Evolutionary conservation across 2,329 filamentous ascomycete genomes (phyloP), one percentile per base, ranked within the genome.

Genomic region (Hypoxylon sp.): DNA sequence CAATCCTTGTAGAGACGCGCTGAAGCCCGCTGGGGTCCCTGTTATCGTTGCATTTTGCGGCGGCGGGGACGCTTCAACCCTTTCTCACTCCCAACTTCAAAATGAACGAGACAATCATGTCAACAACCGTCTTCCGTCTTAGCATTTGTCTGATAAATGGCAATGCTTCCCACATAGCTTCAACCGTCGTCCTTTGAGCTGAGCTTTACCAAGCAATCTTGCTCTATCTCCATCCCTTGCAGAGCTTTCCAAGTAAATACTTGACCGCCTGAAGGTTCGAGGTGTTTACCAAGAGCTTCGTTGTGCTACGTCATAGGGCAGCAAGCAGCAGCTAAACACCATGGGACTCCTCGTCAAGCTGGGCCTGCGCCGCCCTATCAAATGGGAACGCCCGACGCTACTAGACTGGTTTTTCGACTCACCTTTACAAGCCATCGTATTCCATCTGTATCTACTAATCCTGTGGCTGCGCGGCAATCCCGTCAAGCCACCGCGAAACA

Each of bases 391-490:
- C 8, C 81, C 80, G 41, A 87, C 83, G 46, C 73, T 88, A 29
- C 80, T 91, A 53, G 88, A 91, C 77, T 85, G 87, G 69, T 75
- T 94, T 37, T 80, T 94, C 63, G 80, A 84, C 48, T 92, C 91
- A 7, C 92, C 93, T 4, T 79, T 95, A 7, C 87, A 88, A 65
- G 85, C 87, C 46, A 71, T 92, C 59, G 82, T 90, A 66, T 83
- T 86, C 64, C 81, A 85, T 41, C 74, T 92, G 64, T 92, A 94
- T 79, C 81, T 83, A 62, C 56, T 90, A 50, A 79, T 95, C 60
- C 85, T 91, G 34, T 82, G 83, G 71, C 84, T 97, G 2, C 91
- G 92, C 27, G 90, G 91, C 1, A 78, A 83, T 9, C 88, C 91
- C 0, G 87, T 88, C 70, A 81, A 77, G 14, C 87, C 89, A 9